Percentiles rank a stretch among this genome's conserved stretches.
These are phyloP conservation scores for Yamadazyma blattariae DNA, from an alignment of 1,139 yeast genomes.

Conservation along the genomic window DNA sequence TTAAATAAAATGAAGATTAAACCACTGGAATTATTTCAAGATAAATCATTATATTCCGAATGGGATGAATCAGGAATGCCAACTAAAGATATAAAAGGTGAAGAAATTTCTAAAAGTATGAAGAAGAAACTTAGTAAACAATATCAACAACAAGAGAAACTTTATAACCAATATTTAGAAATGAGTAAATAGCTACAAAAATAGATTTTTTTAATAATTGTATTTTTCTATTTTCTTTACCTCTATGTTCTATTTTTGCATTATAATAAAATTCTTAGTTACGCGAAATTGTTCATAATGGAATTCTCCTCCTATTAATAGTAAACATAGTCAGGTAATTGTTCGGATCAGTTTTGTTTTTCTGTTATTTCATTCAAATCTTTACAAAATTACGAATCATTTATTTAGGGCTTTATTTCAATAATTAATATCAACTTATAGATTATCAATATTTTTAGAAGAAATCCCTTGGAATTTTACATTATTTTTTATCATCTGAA, in stretches of 20 bases:
- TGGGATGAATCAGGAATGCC: constrained; percentile 92
- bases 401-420: too few relatives aligned
- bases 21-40: constrained; percentile 73
- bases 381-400: too few relatives aligned
- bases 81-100: constrained; percentile 70
- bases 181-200: background rate
- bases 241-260: background rate
- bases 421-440: too few relatives aligned
- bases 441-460: too few relatives aligned
- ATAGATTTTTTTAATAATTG: too few relatives aligned
- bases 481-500: too few relatives aligned
- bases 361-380: too few relatives aligned
- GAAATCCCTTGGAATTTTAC: too few relatives aligned
- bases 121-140: constrained; percentile 77
- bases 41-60: constrained; percentile 52
- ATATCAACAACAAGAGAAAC: constrained; percentile 76
- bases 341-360: too few relatives aligned
- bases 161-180: constrained; percentile 62
- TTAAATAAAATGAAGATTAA: constrained; percentile 65
- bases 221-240: too few relatives aligned
- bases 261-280: background rate
- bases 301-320: too few relatives aligned
- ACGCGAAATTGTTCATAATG: background rate
- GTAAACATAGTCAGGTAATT: too few relatives aligned
- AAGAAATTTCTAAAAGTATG: constrained; percentile 85